Evolutionary conservation across 1,284 basidiomycete genomes (phyloP).

Genomic region (Sporisorium scitamineum): DNA sequence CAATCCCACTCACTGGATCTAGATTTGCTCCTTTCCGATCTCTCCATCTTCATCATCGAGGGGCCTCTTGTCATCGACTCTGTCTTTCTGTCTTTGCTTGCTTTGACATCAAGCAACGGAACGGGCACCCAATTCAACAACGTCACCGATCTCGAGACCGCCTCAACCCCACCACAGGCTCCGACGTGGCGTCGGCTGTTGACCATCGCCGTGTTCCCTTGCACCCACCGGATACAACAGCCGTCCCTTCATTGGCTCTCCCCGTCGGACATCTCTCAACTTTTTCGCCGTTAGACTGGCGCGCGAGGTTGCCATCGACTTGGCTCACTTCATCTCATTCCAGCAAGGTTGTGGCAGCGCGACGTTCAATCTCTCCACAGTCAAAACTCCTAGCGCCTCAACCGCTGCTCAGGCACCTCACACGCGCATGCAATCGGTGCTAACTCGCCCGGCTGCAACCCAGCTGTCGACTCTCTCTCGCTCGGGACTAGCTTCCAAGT

Average conservation of each 20-base stretch:
- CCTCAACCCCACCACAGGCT: not conserved
- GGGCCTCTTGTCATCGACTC: no score
- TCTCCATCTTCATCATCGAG: no score
- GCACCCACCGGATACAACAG: slow-evolving; percentile 16
- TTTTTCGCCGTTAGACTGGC: slow-evolving; percentile 13
- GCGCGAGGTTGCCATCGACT: slow-evolving; percentile 3
- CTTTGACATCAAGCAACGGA: no score
- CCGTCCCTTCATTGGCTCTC: not conserved
- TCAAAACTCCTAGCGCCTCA: no score
- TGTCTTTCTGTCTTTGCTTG: no score
- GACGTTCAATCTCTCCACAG: slow-evolving; percentile 4
- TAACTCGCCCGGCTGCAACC: not conserved
- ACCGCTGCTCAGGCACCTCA: slow-evolving; percentile 7
- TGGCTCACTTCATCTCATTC: slow-evolving; percentile 16
- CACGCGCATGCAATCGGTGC: not conserved
- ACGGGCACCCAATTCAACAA: no score
- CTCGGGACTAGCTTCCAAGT: not conserved
- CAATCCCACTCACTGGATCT: no score
- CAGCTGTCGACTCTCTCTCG: not conserved
- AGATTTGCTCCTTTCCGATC: no score
- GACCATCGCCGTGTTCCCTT: slow-evolving; percentile 6
- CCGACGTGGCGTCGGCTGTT: slow-evolving; percentile 12
- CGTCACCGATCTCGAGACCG: not conserved
- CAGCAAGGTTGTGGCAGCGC: slow-evolving; percentile 15
- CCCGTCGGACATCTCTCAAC: not conserved